Base-by-base conservation (phyloP, 2,329 filamentous ascomycete species). In the Pseudogymnoascus verrucosus region DNA sequence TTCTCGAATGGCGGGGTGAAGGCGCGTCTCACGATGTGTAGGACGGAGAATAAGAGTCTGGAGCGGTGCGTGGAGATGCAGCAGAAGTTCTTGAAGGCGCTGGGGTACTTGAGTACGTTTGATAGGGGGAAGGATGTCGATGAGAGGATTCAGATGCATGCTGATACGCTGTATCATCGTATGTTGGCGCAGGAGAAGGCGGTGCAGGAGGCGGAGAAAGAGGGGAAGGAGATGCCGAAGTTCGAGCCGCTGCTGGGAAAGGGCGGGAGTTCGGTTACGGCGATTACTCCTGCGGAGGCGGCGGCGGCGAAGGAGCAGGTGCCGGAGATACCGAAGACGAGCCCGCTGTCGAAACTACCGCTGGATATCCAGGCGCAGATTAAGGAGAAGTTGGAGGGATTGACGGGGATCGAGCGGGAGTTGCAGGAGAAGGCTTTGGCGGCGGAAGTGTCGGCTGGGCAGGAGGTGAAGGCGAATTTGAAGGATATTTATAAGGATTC, bases 131-230 rank as follows among this genome's bases (percentile, higher is more conserved):
- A 82, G 0, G 82, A 87, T 31, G 82, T 90, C 61, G 90, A 96
- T 70, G 93, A 97, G 74, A 85, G 89, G 69, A 91, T 99, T 66
- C 95, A 98, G 76, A 91, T 98, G 88, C 93, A 97, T 75, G 93
- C 93, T 65, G 95, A 99, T 78, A 85, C 85, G 67, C 81, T 99
- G 42, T 99, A 92, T 76, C 89, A 93, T 71, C 86, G 89, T 69
- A 91, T 98, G 87, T 76, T 96, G 39, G 83, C 85, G 66, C 91
- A 96, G 73, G 93, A 99, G 76, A 80, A 80, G 19, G 84, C 82
- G 67, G 85, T 90, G n/a, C 85, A 89, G 67, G 82, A 86, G 70
- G 89, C 89, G 37, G 86, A 86, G 74, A 79, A 81, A 62, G 82
- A 84, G 67, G 85, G 85, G 28, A 76, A 75, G n/a, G 80, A 82